Base-by-base conservation (phyloP, 2,329 filamentous ascomycete species). In the Cadophora gregata region DNA sequence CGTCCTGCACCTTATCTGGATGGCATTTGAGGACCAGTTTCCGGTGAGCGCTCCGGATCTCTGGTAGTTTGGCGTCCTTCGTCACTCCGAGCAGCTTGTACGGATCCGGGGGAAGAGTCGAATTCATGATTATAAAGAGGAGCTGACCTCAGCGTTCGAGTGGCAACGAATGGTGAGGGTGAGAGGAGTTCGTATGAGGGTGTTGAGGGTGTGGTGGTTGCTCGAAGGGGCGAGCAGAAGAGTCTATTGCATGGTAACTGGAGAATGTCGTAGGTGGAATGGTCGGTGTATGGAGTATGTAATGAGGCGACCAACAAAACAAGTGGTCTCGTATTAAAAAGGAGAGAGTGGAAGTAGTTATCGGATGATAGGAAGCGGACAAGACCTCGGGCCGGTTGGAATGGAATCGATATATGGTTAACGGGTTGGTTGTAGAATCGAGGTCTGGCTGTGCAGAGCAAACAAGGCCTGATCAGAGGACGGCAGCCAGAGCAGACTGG, bases 21-120 rank as follows among this genome's bases (percentile, higher is more conserved):
- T 97, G 94, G 77, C 91, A 94, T 78, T 92, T 93, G 73, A 97
- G 86, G 42, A 93, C 92, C 48, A 96, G 88, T 79, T 96, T 97
- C 74, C 92, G 89, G 81, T 97, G 90, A 19, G 92, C 90, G 61
- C 87, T 85, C 75, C 92, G 90, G 78, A 97, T 95, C 72, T 90
- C 87, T 58, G 88, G 73, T 50, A 88, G 77, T 68, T 91, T 87
- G 58, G 92, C 92, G 79, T 90, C 87, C 76, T 87, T 90, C 68
- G 88, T 77, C 65, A 97, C 86, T 62, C 92, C 92, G 59, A 97
- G 85, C 63, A 87, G 84, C 75, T 84, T 86, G 83, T 97, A 97
- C 59, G 93, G 95, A 81, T 98, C 93, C 9, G 74, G 71, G 50
- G 75, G 72, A 56, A 75, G 70, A 38, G 67, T 69, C 50, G 69